These are phyloP conservation scores for Lasiodiplodia hormozganensis DNA, from an alignment of 2,329 filamentous ascomycete species.

Conservation along the genomic window DNA sequence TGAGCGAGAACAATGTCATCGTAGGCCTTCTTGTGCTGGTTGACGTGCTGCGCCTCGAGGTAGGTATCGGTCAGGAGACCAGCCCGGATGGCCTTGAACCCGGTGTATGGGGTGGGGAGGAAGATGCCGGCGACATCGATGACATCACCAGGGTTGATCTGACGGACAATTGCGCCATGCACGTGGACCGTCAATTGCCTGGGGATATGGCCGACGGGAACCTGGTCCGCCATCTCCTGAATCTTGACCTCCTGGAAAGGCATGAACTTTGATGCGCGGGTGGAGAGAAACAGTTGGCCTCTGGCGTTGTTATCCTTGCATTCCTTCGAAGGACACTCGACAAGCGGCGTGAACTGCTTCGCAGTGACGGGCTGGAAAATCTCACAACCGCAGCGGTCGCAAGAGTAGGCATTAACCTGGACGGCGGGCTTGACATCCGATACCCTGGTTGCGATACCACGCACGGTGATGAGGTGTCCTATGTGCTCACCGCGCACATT, in stretches of 20 bases:
- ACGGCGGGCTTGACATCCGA: constrained; percentile 98
- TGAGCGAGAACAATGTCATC: constrained; percentile 88
- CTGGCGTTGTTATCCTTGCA: constrained; percentile 91
- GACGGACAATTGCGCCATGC: constrained; percentile 82
- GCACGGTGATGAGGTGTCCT: constrained; percentile 89
- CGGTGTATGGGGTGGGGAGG: constrained; percentile 96
- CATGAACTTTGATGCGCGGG: constrained; percentile 94
- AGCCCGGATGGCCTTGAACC: constrained; percentile 95
- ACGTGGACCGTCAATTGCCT: constrained; percentile 88
- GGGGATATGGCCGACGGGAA: constrained; percentile 96
- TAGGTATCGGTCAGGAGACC: constrained; percentile 98
- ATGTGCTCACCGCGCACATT: constrained; percentile 93
- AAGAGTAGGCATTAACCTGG: constrained; percentile 98
- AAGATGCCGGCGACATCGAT: constrained; percentile 96
- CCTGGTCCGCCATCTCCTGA: constrained; percentile 98
- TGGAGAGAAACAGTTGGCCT: constrained; percentile 91
- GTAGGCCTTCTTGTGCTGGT: constrained; percentile 98
- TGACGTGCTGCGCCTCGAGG: constrained; percentile 89
- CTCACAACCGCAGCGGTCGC: constrained; percentile 93
- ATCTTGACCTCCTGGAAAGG: constrained; percentile 99
- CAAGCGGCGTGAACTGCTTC: constrained; percentile 87
- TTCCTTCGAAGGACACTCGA: constrained; percentile 86
- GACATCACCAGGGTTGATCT: constrained; percentile 91
- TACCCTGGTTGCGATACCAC: constrained; percentile 92
- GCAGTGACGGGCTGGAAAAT: constrained; percentile 95